Conservation (phyloP, 2,329 filamentous ascomycete species). For the Huntiella omanensis region DNA sequence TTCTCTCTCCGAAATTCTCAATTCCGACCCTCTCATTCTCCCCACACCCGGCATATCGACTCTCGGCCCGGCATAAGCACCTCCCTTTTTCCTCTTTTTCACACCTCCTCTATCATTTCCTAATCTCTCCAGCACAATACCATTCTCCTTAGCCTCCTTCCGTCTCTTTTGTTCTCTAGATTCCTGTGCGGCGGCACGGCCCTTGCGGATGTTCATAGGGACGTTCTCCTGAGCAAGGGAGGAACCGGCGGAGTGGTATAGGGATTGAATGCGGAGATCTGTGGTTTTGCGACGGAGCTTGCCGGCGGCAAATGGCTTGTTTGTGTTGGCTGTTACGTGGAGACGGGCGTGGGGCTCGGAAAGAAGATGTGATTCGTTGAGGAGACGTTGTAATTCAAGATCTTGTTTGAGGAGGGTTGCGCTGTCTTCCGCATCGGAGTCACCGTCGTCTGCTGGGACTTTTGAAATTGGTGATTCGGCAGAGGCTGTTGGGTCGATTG, state of each 20-base stretch:
- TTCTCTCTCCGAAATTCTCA: slow-evolving; percentile 63
- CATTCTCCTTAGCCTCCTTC: slow-evolving; percentile 71
- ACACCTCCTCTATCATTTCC: slow-evolving; percentile 16
- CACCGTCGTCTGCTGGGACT: slow-evolving; percentile 14
- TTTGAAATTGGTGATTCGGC: slow-evolving; percentile 13
- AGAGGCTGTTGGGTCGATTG: slow-evolving; percentile 30
- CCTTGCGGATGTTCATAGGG: slow-evolving; percentile 72
- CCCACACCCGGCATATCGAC: slow-evolving; percentile 67
- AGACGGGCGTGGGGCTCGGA: slow-evolving; percentile 28
- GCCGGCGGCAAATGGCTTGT: slow-evolving; percentile 34
- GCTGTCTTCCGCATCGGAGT: slow-evolving; percentile 34
- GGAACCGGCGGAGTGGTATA: slow-evolving; percentile 48
- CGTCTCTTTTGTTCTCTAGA: slow-evolving; percentile 52
- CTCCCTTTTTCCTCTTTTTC: slow-evolving; percentile 22
- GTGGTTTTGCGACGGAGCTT: slow-evolving; percentile 62
- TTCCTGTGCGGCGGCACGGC: slow-evolving; percentile 52
- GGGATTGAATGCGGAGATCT: slow-evolving; percentile 63
- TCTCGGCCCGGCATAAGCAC: slow-evolving; percentile 31
- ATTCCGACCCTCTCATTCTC: slow-evolving; percentile 57
- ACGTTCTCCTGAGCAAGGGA: slow-evolving; percentile 67
- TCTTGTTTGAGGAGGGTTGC: slow-evolving; percentile 71
- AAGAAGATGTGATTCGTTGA: slow-evolving; percentile 82
- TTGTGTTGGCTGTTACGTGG: slow-evolving; percentile 17
- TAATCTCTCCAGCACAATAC: slow-evolving; percentile 59
- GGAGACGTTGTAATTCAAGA: slow-evolving; percentile 72